A percentile compares a stretch with the other conserved stretches of the same genome.
Conservation (phyloP, 352 stramenopile genomes). For the Thraustotheca clavata region DNA sequence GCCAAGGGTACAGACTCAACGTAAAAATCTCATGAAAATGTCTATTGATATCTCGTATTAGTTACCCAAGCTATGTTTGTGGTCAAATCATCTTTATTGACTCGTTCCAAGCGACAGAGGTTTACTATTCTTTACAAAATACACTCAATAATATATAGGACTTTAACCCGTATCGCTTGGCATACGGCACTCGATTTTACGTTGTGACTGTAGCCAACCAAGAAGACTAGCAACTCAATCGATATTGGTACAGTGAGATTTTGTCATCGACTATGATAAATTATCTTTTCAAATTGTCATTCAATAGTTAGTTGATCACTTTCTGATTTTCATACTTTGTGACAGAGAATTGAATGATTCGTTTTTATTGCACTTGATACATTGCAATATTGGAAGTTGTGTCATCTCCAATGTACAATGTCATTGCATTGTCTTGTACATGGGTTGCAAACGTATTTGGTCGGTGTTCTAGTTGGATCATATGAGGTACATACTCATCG, state of each 20-base stretch:
- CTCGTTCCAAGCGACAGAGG: slow-evolving; percentile 71
- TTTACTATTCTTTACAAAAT: slow-evolving; percentile 24
- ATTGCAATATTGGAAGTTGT: background rate
- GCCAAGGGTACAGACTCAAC: slow-evolving; percentile 45
- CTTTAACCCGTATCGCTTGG: slow-evolving; percentile 71
- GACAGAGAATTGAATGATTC: too few species aligned
- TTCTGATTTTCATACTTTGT: too few species aligned
- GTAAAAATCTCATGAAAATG: background rate
- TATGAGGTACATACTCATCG: background rate
- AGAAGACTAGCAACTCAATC: too few species aligned
- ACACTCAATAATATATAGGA: slow-evolving; percentile 31
- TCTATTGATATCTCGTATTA: background rate
- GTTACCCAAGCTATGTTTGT: slow-evolving; percentile 60
- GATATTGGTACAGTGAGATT: too few species aligned
- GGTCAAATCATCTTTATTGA: slow-evolving; percentile 83
- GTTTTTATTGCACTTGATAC: slow-evolving; percentile 13
- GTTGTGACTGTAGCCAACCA: slow-evolving; percentile 68
- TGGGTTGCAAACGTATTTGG: slow-evolving; percentile 5
- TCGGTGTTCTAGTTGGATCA: background rate
- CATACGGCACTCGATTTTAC: slow-evolving; percentile 68
- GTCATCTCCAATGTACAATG: slow-evolving; percentile 11
- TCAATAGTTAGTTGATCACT: too few species aligned
- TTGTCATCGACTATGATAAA: too few species aligned
- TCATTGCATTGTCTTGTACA: background rate
- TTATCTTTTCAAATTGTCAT: too few species aligned